Conservation (phyloP, 805 yeast genomes). For the Tetrapisispora arboricola region DNA sequence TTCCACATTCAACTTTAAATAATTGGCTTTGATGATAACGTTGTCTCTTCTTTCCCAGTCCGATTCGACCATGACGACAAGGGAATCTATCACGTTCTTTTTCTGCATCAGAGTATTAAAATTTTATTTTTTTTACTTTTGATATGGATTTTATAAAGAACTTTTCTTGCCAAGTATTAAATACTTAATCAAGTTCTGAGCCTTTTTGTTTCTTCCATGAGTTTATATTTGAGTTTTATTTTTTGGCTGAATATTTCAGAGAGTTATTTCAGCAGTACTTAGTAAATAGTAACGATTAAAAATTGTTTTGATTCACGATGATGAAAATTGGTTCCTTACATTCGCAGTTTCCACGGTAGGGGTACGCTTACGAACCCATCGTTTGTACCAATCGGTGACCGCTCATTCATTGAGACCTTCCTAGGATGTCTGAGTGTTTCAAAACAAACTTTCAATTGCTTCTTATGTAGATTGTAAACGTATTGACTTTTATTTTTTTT, state of each 20-base stretch:
- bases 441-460: neutral
- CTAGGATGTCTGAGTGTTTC: conserved; percentile 78
- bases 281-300: neutral
- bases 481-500: too few species aligned
- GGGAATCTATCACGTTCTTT: conserved; percentile 35
- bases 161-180: conserved; percentile 80
- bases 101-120: conserved; percentile 18
- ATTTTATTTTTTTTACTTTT: neutral
- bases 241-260: neutral
- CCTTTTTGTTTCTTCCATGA: conserved; percentile 10
- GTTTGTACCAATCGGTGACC: conserved; percentile 67
- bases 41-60: conserved; percentile 86
- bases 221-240: neutral
- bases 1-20: too few species aligned
- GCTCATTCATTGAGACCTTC: conserved; percentile 60
- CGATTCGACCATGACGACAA: conserved; percentile 89
- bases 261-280: too few species aligned
- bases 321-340: conserved; percentile 65
- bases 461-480: conserved; percentile 4
- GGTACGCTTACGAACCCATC: conserved; percentile 75
- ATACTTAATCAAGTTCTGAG: conserved; percentile 27
- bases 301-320: conserved; percentile 36
- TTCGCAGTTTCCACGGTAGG: conserved; percentile 96
- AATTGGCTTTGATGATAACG: conserved; percentile 36
- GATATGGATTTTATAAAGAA: conserved; percentile 20